These are phyloP conservation scores for Flaveria floridana DNA, from an alignment of 140 eudicot genomes.

Conservation along the genomic window DNA sequence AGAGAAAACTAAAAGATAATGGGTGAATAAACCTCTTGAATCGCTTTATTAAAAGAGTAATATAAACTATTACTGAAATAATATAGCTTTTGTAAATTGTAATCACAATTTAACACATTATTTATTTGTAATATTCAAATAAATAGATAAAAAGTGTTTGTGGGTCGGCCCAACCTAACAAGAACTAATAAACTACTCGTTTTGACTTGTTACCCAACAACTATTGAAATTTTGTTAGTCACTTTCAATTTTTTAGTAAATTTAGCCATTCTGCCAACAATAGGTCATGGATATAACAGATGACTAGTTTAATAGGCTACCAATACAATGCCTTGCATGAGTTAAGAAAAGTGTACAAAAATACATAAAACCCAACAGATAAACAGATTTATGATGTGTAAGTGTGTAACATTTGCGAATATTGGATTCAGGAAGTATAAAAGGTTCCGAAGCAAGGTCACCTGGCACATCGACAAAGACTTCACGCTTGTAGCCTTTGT, in stretches of 20 bases:
- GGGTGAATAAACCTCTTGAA: neutral
- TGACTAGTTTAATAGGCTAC: neutral
- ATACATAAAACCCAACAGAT: slow-evolving; percentile 1
- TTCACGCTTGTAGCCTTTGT: slow-evolving; percentile 73
- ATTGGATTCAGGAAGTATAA: neutral
- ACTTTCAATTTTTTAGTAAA: neutral
- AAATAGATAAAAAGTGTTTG: neutral
- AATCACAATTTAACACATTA: neutral
- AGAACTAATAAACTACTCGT: neutral
- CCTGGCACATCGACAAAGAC: slow-evolving; percentile 95
- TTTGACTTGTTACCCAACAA: neutral
- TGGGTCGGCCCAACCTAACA: neutral
- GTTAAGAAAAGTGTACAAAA: neutral
- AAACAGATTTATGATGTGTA: slow-evolving; percentile 2
- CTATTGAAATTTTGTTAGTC: neutral
- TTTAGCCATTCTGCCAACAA: neutral
- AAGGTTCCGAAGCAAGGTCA: slow-evolving; percentile 11
- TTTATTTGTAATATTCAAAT: neutral
- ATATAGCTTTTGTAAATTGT: neutral
- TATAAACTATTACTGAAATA: neutral
- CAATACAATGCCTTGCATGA: slow-evolving; percentile 24
- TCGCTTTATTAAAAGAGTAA: neutral
- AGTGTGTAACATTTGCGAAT: neutral
- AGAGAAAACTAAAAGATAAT: too few relatives aligned
- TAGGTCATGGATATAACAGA: slow-evolving; percentile 7